Conservation (phyloP, 2,329 filamentous ascomycete species). For the Alternaria longipes region DNA sequence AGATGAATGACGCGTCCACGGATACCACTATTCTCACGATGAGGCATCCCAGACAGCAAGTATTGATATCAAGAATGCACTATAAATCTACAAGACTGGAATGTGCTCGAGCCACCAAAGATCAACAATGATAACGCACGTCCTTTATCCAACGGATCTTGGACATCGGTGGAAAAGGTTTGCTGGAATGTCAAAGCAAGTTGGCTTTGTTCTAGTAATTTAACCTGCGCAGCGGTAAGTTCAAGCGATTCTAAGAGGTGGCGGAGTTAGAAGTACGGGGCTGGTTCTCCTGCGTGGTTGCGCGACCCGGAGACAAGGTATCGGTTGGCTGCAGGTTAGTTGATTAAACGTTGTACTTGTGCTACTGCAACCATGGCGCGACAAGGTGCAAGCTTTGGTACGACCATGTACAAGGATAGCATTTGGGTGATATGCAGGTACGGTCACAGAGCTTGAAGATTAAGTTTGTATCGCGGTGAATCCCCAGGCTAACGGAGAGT, state of each 20-base stretch:
- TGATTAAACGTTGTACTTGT: background rate
- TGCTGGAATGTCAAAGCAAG: background rate
- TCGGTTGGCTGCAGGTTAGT: no score
- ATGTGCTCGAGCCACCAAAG: background rate
- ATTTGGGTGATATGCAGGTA: background rate
- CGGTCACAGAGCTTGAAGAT: background rate
- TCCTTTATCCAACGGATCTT: background rate
- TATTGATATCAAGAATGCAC: background rate
- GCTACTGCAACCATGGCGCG: background rate
- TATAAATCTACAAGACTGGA: background rate
- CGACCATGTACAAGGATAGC: background rate
- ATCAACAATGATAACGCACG: background rate
- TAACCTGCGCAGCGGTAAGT: background rate
- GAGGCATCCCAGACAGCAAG: background rate
- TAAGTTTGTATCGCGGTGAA: background rate
- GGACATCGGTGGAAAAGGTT: background rate
- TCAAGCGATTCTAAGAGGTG: background rate
- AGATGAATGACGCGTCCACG: constrained; percentile 2
- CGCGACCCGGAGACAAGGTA: background rate
- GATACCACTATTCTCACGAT: background rate
- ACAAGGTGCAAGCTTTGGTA: background rate
- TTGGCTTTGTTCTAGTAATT: background rate
- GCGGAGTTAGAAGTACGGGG: background rate
- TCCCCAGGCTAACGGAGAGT: background rate
- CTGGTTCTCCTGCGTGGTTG: background rate